These are phyloP conservation scores for Gossypium australe DNA, from an alignment of 345 rosid species.

Conservation along the genomic window DNA sequence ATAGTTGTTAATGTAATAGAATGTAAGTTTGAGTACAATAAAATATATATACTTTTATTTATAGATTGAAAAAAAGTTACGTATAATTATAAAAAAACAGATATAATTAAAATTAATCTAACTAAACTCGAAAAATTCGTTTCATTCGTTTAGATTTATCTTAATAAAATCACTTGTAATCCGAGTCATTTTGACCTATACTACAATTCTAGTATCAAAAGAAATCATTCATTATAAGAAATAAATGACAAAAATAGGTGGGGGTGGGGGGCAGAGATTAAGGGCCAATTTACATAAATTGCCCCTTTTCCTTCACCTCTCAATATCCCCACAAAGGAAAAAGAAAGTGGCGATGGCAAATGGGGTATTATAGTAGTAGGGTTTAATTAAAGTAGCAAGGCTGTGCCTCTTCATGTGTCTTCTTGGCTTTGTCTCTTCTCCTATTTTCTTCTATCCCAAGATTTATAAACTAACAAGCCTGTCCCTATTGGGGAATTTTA, in stretches of 20 bases:
- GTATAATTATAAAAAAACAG: no score
- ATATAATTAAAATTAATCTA: no score
- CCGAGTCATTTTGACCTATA: no score
- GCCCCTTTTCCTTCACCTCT: slow-evolving; percentile 15
- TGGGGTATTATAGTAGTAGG: background rate
- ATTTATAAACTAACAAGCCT: background rate
- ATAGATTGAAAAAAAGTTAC: fast-evolving
- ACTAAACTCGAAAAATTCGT: no score
- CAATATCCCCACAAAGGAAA: background rate
- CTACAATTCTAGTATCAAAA: no score
- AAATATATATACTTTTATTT: no score
- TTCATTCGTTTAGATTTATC: no score
- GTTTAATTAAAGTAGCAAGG: background rate
- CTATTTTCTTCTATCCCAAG: background rate
- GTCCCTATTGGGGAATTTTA: background rate
- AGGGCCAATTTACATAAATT: slow-evolving; percentile 21
- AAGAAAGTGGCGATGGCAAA: background rate
- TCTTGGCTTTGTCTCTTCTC: background rate
- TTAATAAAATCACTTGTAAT: no score
- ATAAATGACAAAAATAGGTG: slow-evolving; percentile 26
- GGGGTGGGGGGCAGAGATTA: slow-evolving; percentile 20
- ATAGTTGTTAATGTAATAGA: fast-evolving
- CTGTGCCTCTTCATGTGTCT: background rate
- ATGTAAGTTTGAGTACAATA: fast-evolving
- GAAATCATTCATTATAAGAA: background rate